Conservation (phyloP, 2,329 filamentous ascomycete genomes). For the Ceratocystis cacaofunesta region DNA sequence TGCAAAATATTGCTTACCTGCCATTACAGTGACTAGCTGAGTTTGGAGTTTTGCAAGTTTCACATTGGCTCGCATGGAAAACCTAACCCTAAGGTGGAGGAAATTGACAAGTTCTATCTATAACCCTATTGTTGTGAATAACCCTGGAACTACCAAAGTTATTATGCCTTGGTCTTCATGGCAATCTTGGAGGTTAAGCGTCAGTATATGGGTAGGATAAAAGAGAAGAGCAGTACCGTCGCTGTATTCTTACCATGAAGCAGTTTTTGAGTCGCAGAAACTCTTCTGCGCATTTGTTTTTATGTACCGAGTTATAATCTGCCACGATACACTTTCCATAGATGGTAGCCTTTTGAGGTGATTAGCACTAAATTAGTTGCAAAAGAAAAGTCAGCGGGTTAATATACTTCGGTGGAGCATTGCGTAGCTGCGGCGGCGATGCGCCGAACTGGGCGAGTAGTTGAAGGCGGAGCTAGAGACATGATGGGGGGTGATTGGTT, state of each 20-base stretch:
- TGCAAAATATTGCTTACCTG: no score
- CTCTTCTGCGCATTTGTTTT: constrained; percentile 77
- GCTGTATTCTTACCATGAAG: constrained; percentile 46
- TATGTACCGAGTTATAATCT: constrained; percentile 80
- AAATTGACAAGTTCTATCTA: not conserved
- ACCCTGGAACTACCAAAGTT: not conserved
- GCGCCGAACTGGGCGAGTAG: constrained; percentile 37
- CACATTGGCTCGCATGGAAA: no score
- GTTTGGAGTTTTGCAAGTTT: no score
- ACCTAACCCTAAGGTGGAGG: no score
- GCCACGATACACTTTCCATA: constrained; percentile 86
- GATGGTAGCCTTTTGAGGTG: constrained; percentile 48
- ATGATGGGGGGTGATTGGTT: not conserved
- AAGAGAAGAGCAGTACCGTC: not conserved
- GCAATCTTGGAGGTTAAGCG: not conserved
- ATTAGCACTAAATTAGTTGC: not conserved
- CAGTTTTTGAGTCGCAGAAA: constrained; percentile 80
- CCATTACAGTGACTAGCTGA: no score
- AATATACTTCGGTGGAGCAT: constrained; percentile 39
- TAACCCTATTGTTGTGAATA: not conserved
- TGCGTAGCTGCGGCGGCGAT: constrained; percentile 39
- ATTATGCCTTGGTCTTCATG: constrained; percentile 6
- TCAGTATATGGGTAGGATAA: not conserved
- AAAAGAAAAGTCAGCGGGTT: not conserved
- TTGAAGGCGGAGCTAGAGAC: constrained; percentile 18